Evolutionary conservation across 202 grass and related monocot species (phyloP), one percentile per base, ranked within the genome.

Genomic region (Carex arenaria): DNA sequence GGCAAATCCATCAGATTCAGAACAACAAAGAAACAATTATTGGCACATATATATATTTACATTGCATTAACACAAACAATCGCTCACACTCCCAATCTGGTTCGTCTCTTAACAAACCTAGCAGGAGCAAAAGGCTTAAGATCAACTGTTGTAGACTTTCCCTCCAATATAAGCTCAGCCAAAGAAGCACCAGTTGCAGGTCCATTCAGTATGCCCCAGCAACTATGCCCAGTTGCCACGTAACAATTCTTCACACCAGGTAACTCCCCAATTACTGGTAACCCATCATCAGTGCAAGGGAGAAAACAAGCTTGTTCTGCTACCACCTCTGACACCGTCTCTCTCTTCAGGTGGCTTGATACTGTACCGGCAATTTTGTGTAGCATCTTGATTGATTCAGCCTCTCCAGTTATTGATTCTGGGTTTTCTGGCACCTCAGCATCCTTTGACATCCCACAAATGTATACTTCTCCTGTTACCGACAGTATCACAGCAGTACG

Each of bases 151-250:
- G 80, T 89, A 0, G 90, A 68, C 15, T 86, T 55, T 1, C 91
- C 95, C 12, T 98, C 90, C 13, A 98, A 86, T 80, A 98, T 95
- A 84, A 98, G 89, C 72, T 95, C 95, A 0, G 92, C 88, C 0
- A 98, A 88, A 0, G 90, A 85, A 0, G 95, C 90, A 3, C 92
- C 95, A 2, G 95, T 98, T 64, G 85, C 95, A 0, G 89, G 92
- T 75, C 83, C 95, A 81, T 95, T 95, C 26, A 98, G 92, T 70
- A 95, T 98, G 0, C 92, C 89, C 95, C 95, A 98, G 86, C 89
- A 93, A 85, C 83, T 93, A 80, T 98, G 95, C 17, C 95, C 92
- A 0, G 92, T 98, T 13, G 90, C 95, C 4, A 98, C 87, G 28
- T 95, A 98, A 84, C 93, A 92, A 17, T 91, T 85, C 26, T 93